Percentiles rank a stretch among this genome's conserved stretches.
These are phyloP conservation scores for Fusarium buxicola DNA, from an alignment of 2,329 filamentous ascomycete species.

Conservation along the genomic window DNA sequence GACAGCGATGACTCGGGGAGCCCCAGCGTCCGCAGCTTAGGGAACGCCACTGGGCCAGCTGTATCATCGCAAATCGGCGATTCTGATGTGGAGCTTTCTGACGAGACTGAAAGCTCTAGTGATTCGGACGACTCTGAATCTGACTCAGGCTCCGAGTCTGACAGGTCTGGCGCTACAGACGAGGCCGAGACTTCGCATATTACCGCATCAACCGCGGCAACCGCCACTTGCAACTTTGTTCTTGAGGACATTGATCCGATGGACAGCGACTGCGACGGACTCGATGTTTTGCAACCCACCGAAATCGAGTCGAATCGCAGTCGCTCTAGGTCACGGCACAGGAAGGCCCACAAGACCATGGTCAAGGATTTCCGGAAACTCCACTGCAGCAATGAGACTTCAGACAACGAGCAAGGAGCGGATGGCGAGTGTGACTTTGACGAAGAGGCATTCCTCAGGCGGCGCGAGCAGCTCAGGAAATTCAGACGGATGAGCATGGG, in stretches of 20 bases:
- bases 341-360: constrained; percentile 57
- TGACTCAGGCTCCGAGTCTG: constrained; percentile 39
- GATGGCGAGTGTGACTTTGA: constrained; percentile 52
- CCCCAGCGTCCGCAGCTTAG: constrained; percentile 45
- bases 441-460: constrained; percentile 55
- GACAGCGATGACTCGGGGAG: constrained; percentile 45
- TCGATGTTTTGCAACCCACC: constrained; percentile 57
- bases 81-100: constrained; percentile 30
- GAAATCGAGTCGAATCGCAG: constrained; percentile 61
- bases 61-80: constrained; percentile 23
- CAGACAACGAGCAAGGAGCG: constrained; percentile 52
- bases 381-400: constrained; percentile 56
- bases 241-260: constrained; percentile 62
- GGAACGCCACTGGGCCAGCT: constrained; percentile 35
- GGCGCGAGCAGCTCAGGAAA: constrained; percentile 58
- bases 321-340: constrained; percentile 53
- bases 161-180: constrained; percentile 40
- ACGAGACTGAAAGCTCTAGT: constrained; percentile 31
- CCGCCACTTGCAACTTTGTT: constrained; percentile 49
- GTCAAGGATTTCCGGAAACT: constrained; percentile 60
- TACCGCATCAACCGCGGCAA: constrained; percentile 32
- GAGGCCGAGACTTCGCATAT: constrained; percentile 40
- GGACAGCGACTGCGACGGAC: constrained; percentile 58
- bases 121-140: constrained; percentile 38
- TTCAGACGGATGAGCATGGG: constrained; percentile 62